Evolutionary conservation across 108 stramenopile species (phyloP), one percentile per base, ranked within the genome.

Genomic region (Fistulifera pelliculosa): DNA sequence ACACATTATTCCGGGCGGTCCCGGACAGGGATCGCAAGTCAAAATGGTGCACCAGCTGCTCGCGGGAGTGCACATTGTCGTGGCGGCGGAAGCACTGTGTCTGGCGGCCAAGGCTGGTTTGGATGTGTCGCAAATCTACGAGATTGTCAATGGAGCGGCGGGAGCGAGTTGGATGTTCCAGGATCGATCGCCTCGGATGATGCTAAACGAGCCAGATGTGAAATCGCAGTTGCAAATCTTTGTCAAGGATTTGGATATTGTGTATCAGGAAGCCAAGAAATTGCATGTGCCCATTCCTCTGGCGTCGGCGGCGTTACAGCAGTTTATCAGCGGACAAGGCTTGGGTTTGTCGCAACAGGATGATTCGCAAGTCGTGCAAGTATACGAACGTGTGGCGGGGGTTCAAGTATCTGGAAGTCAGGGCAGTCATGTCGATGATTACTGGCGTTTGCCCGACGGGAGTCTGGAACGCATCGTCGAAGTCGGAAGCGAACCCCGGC

Each of bases 201-300:
- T 89, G 41, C n/a, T n/a, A n/a, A n/a, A n/a, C n/a, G 27, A 23
- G 38, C 3, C 2, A 41, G 60, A 57, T 7, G 78, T 80, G n/a
- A 83, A 59, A 65, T 70, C 67, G 28, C 64, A 75, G 1, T 51
- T 85, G 28, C 73, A 62, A 41, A 89, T 89, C 17, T 74, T 84
- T 51, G 66, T 89, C 41, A 89, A 89, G 52, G 87, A 89, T 73
- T 54, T 89, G 61, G 83, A 81, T 55, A 84, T 89, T 54, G 87
- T 89, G 21, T 71, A 79, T 51, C 61, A 43, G 16, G 81, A 79
- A 57, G 75, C 82, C 12, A 80, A 80, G 40, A 42, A 56, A 38
- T 52, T 80, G 39, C 60, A 66, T 41, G 58, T 57, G 7, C 81
- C 81, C 13, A 75, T 74, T 12, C 87, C 87, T 0, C 15, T 90